Base-by-base conservation (phyloP, 1,284 basidiomycete species). In the Ustilago sp. region DNA sequence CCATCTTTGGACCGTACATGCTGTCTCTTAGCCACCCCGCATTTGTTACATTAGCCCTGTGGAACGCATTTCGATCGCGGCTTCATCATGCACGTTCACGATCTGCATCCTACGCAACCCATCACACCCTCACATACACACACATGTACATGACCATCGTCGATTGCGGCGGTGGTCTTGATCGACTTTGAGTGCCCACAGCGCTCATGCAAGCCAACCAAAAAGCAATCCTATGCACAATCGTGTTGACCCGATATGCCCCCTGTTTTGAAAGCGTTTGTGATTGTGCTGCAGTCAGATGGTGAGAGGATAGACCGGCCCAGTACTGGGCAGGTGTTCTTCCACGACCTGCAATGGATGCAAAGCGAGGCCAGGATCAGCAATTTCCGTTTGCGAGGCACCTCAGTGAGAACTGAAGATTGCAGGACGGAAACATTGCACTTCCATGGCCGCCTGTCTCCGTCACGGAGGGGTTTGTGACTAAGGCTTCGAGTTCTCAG, bases 31-130 rank as follows among this genome's bases (percentile, higher is more conserved):
- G 47, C 63, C 59, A 36, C 62, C 23, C 23, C 62, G 64, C 70
- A 68, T 64, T 59, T 73, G 70, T 73, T 68, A 73, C 65, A 73
- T 61, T 73, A 73, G 70, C 70, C 61, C 52, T 58, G n/a, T 61
- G 70, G 65, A 64, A 58, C 28, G 48, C 57, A 47, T 34, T 12
- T n/a, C 59, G 68, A 65, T 31, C 57, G 67, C 43, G 56, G 56
- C 61, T 9, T 47, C 34, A 34, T 47, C 34, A 34, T 23, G 23
- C 47, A 52, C 34, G 45, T 50, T 47, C 54, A 56, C 28, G 59
- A 57, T 60, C 35, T 36, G 62, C 71, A 74, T 51, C 59, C 39
- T 64, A 61, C 65, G 62, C 66, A 63, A 58, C 12, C 54, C 52
- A 60, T 50, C 63, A 57, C 43, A 52, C 52, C 12, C 34, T 28